These are phyloP conservation scores for Elsinoe arachidis DNA, from an alignment of 2,329 filamentous ascomycete species.

Conservation along the genomic window DNA sequence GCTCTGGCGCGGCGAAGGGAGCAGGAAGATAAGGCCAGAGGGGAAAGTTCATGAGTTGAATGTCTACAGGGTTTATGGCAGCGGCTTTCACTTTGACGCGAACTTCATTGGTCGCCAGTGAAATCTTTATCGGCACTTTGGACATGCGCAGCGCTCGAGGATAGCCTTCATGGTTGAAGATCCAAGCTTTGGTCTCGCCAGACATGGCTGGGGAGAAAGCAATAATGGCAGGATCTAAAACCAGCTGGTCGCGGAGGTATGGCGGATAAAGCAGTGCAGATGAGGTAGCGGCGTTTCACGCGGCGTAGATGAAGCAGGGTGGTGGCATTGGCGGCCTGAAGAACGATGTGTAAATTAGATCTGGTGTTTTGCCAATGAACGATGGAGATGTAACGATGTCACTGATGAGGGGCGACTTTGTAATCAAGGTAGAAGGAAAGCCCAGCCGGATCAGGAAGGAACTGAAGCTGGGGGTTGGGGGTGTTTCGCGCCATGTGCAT, in stretches of 20 bases:
- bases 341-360: conserved; percentile 1
- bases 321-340: not conserved
- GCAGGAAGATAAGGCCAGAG: conserved; percentile 21
- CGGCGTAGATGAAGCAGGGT: conserved; percentile 1
- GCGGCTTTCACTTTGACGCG: conserved; percentile 26
- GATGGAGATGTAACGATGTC: not conserved
- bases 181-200: conserved; percentile 24
- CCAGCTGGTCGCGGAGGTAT: not conserved
- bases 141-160: conserved; percentile 22
- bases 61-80: conserved; percentile 30
- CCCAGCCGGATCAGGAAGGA: conserved; percentile 7
- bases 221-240: conserved; percentile 13
- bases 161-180: conserved; percentile 26
- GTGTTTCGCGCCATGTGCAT: not conserved
- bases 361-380: not conserved
- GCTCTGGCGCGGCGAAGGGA: conserved; percentile 19
- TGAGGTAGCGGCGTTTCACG: not conserved
- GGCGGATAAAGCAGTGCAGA: not conserved
- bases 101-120: conserved; percentile 19
- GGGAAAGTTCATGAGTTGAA: conserved; percentile 29
- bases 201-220: conserved; percentile 1
- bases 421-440: not conserved
- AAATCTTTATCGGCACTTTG: conserved; percentile 20
- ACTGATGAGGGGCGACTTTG: not conserved
- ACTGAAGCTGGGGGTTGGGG: not conserved